phyloP scores from a whole-genome alignment of 1,284 basidiomycete genomes.

The Pseudozyma sp. region DNA sequence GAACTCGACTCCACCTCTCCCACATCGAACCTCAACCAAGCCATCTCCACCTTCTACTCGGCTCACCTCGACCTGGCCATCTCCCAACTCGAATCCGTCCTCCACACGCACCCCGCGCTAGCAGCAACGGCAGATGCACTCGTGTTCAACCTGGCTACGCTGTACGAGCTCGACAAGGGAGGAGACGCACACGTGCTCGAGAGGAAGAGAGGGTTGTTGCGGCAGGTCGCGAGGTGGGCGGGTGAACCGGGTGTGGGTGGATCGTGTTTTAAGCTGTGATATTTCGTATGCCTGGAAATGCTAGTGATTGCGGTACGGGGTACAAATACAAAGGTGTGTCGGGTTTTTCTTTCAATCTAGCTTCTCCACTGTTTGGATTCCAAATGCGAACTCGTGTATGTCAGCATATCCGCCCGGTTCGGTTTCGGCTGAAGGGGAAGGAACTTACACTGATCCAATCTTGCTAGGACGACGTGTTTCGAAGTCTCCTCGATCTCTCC shows the following conservation, averaged over 20 bases:
- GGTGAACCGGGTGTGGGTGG: slow-evolving; percentile 33
- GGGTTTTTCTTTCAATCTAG: slow-evolving; percentile 21
- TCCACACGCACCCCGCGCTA: slow-evolving; percentile 7
- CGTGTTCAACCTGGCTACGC: slow-evolving; percentile 53
- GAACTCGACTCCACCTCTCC: neutral
- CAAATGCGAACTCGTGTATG: neutral
- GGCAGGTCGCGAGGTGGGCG: slow-evolving; percentile 27
- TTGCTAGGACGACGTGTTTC: slow-evolving; percentile 90
- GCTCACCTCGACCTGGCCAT: slow-evolving; percentile 33
- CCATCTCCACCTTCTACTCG: slow-evolving; percentile 28
- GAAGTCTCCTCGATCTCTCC: slow-evolving; percentile 98
- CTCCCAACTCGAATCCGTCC: slow-evolving; percentile 16
- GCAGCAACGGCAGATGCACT: slow-evolving; percentile 32
- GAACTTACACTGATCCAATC: slow-evolving; percentile 75
- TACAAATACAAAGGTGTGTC: slow-evolving; percentile 22
- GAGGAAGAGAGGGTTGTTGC: slow-evolving; percentile 35
- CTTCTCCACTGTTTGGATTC: slow-evolving; percentile 30
- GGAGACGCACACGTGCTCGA: slow-evolving; percentile 22
- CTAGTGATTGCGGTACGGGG: neutral
- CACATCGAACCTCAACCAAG: slow-evolving; percentile 6
- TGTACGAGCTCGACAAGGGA: slow-evolving; percentile 47
- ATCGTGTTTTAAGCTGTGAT: slow-evolving; percentile 43
- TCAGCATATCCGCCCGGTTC: neutral
- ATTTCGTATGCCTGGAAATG: neutral
- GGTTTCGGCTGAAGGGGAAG: no score